Base-by-base conservation (phyloP, 345 rosid species). In the Cochlearia excelsa region DNA sequence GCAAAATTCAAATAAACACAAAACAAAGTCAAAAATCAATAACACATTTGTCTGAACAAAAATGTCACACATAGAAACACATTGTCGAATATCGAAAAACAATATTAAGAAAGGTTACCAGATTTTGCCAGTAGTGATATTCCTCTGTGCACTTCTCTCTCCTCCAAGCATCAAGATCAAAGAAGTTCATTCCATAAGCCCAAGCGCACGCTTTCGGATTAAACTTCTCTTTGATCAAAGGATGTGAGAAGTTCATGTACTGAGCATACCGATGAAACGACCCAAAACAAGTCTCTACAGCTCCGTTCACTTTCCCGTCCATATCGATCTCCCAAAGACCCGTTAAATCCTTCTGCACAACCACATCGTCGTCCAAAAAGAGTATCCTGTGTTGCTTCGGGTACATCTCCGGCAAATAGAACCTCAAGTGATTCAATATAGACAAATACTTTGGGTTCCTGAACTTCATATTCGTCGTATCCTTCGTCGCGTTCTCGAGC, bases 171-270 rank as follows among this genome's bases (percentile, higher is more conserved):
- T 89, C 97, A 75, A 89, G 79, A 75, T 93, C 99, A 45, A 93
- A 93, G 84, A 93, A 93, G 76, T 93, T 93, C 99, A 93, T 93
- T 57, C 97, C 99, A 75, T 89, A 89, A 3, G 94, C 99, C 97
- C 99, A 93, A 0, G 97, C 97, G 27, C 99, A 93, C 0, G 99
- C 94, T 81, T 93, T 93, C 3, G 99, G 99, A 49, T 89, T 82
- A 75, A 93, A 93, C 81, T 85, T 93, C 75, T 80, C 91, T 67
- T 83, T 89, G 31, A 93, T 93, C 78, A 93, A 70, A 52, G 99
- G 97, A 70, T 93, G 95, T 0, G 99, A 93, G 81, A 93, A 89
- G 54, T 93, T 93, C 97, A 93, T 93, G 66, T 93, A 89, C 69
- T 89, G 99, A 0, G 99, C 90, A 37, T 93, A 93, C 41, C 99